Base-by-base conservation (phyloP, 495 filamentous ascomycete genomes). In the Talaromyces trachyspermus region DNA sequence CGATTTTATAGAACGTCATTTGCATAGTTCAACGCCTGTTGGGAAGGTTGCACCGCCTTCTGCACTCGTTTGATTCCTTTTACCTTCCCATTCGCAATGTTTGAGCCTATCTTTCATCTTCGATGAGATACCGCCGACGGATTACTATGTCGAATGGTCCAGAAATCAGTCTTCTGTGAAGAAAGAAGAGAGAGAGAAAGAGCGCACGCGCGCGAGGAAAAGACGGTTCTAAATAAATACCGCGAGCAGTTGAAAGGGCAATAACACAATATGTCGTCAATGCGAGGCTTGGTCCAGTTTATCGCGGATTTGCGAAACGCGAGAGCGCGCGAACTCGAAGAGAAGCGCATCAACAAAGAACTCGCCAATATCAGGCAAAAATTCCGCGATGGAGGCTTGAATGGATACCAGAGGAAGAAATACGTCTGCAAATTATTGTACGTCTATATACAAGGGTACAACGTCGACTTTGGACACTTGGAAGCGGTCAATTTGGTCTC, bases 381-480 rank as follows among this genome's bases (percentile, higher is more conserved):
- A 52, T 78, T 78, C 55, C 75, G 75, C 82, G 85, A 90, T 63
- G 90, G 89, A 30, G 86, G 74, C 61, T 70, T 97, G 22, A 95
- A 84, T 65, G 94, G 94, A 42, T 99, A 99, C 58, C 87, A 95
- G 67, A 95, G 94, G 77, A 99, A 99, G 78, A 99, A 99, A 86
- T 99, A 99, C 61, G 94, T 99, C 37, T 99, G 94, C 85, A 98
- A 98, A 81, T 77, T 99, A 53, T 78, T 99, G 37, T 99, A 99
- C 60, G 96, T 99, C 55, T 99, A 99, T 63, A 99, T 99, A 48
- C 81, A 97, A 41, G 94, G 94, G 6, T 99, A 94, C 83, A 94
- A 99, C 60, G 90, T 99, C 68, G 94, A 97, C 63, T 99, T 99
- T 61, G 94, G 94, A 18, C 94, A 99, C 62, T 80, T 97, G 27